A percentile compares a stretch with the other conserved stretches of the same genome.
Conservation (phyloP, 225 moss, liverwort and hornwort species). For the Anthoceros angustus region DNA sequence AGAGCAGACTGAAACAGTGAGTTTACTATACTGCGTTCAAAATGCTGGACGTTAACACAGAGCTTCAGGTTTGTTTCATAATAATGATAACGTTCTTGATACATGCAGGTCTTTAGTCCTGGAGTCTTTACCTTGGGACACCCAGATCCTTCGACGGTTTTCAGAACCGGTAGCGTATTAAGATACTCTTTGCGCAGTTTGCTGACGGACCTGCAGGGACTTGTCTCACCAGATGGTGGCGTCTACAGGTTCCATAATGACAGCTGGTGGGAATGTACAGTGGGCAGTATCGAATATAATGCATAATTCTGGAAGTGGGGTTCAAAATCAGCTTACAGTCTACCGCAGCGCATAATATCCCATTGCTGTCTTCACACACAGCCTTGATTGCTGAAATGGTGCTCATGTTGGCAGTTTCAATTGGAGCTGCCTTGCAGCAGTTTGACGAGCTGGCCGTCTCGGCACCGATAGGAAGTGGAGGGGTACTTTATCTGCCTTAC, state of each 20-base stretch:
- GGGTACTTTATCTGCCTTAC: conserved; percentile 74
- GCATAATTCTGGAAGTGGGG: conserved; percentile 20
- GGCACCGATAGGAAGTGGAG: conserved; percentile 57
- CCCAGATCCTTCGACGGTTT: conserved; percentile 62
- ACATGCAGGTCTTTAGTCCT: conserved; percentile 25
- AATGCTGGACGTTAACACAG: too few species aligned
- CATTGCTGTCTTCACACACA: background rate
- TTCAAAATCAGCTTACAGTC: background rate
- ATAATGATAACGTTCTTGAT: conserved; percentile 3
- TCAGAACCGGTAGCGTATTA: conserved; percentile 53
- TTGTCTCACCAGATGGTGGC: conserved; percentile 8
- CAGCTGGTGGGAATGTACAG: conserved; percentile 68
- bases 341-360: background rate
- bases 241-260: conserved; percentile 66
- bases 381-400: background rate
- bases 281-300: conserved; percentile 72
- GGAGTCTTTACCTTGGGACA: conserved; percentile 76
- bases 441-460: conserved; percentile 38
- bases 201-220: background rate
- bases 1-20: background rate
- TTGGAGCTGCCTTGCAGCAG: conserved; percentile 32
- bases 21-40: background rate
- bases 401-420: conserved; percentile 16
- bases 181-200: conserved; percentile 4
- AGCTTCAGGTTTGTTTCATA: background rate